phyloP scores from a whole-genome alignment of 2,329 filamentous ascomycete genomes.

The Trichoderma gracile region DNA sequence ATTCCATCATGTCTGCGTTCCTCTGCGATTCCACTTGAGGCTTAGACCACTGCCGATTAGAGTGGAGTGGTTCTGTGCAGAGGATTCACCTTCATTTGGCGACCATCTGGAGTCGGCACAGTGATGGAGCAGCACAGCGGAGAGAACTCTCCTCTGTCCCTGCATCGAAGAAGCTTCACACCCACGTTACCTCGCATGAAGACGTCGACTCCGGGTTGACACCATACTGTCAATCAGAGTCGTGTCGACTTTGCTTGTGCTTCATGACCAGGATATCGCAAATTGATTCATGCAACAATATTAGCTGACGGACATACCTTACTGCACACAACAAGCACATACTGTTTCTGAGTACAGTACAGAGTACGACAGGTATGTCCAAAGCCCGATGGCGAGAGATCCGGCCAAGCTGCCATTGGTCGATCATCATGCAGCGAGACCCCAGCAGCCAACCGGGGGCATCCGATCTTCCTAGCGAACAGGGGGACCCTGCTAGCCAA shows the following conservation, averaged over 20 bases:
- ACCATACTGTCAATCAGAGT: neutral
- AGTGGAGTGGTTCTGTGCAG: conserved; percentile 10
- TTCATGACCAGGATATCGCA: neutral
- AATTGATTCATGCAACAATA: neutral
- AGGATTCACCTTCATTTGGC: neutral
- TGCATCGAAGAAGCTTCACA: too few species aligned
- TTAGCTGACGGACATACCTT: neutral
- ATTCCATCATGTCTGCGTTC: conserved; percentile 28
- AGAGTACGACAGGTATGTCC: neutral
- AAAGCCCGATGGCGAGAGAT: neutral
- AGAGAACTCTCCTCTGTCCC: neutral
- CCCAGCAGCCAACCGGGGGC: conserved; percentile 13
- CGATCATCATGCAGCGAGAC: conserved; percentile 21
- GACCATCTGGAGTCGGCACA: conserved; percentile 3
- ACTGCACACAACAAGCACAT: neutral
- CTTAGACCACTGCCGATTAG: conserved; percentile 1
- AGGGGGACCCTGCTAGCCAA: neutral
- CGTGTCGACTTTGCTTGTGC: neutral
- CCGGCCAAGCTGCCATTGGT: conserved; percentile 9
- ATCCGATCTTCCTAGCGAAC: conserved; percentile 24
- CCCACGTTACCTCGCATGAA: too few species aligned
- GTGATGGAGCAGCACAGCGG: neutral
- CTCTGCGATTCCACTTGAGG: conserved; percentile 15
- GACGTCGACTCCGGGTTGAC: too few species aligned
- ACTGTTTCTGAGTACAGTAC: neutral